Base-by-base conservation (phyloP, 1,284 basidiomycete species). In the Cutaneotrichosporon cyanovorans region DNA sequence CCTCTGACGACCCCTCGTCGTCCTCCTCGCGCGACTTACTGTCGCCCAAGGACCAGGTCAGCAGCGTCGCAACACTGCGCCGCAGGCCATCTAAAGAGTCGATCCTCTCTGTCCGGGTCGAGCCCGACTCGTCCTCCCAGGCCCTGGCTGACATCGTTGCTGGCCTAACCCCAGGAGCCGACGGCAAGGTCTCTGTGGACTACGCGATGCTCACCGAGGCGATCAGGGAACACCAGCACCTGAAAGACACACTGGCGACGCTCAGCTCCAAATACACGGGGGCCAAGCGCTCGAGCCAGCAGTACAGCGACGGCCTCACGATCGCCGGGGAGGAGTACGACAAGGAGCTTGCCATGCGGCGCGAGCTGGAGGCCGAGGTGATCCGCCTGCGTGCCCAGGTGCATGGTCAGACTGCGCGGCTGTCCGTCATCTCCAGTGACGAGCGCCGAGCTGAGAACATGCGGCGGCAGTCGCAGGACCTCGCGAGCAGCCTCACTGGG, bases 301-400 rank as follows among this genome's bases (percentile, higher is more conserved):
- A 89, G 60, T 91, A 88, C 57, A 86, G 91, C 48, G 86, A 92
- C 55, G 92, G 93, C 14, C 75, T 97, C 46, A 84, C 83, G 0
- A 86, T 91, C 34, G 92, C 93, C 2, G 86, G 90, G 56, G 83
- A 85, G 43, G 92, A 97, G 67, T 96, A 92, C 64, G 90, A 95
- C 66, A 81, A 80, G 47, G 92, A 97, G 69, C 77, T 90, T 37
- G 82, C 85, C 45, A 81, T 84, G 23, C 80, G 92, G 18, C 80
- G 85, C 19, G 91, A 95, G 55, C 87, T 88, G 2, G 91, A 97
- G 72, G 82, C 85, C 0, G 90, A 95, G 72, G 86, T 96, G 55
- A 84, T 83, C 15, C 79, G 85, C 40, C 74, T 98, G 31, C 78
- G 88, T 37, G 80, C 88, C 22, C 78, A 92, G 50, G 76, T 97